Percentiles rank a stretch among this genome's conserved stretches.
Conservation (phyloP, 306 rosid genomes). For the Acacia melanoxylon region DNA sequence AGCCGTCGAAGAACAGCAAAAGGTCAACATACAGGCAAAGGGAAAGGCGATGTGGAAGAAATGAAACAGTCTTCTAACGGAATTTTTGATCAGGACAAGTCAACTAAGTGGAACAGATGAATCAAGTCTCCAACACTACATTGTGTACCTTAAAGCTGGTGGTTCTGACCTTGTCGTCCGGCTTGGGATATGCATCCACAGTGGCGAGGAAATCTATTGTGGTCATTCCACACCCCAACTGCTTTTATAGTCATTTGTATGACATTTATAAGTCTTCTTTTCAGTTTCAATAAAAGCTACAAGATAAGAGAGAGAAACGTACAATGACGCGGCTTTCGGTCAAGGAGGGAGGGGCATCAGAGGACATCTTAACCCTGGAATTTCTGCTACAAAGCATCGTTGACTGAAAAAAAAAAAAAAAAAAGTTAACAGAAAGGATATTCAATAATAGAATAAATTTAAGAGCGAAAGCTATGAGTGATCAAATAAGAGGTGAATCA, state of each 20-base stretch:
- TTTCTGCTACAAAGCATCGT: conserved; percentile 12
- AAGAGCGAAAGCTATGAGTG: neutral
- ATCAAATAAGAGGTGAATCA: neutral
- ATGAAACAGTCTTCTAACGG: neutral
- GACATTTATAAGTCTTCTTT: neutral
- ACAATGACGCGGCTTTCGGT: conserved; percentile 40
- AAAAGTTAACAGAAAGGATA: neutral
- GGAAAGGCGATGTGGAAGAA: neutral
- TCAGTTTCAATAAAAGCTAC: neutral
- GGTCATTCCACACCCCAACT: conserved; percentile 46
- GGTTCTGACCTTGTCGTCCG: conserved; percentile 49
- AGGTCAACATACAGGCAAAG: neutral
- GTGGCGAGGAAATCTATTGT: conserved; percentile 49
- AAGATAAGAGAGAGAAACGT: neutral
- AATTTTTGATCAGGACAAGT: neutral
- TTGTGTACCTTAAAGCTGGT: conserved; percentile 32
- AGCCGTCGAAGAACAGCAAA: neutral
- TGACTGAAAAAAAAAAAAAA: neutral
- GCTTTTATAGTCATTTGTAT: neutral
- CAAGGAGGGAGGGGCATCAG: conserved; percentile 29
- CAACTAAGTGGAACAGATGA: neutral
- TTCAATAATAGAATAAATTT: neutral
- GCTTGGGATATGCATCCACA: conserved; percentile 45
- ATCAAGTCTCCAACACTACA: neutral
- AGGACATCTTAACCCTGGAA: conserved; percentile 1